Evolutionary conservation across 2,329 filamentous ascomycete species (phyloP).

Genomic region (Zasmidium citrigriseum): DNA sequence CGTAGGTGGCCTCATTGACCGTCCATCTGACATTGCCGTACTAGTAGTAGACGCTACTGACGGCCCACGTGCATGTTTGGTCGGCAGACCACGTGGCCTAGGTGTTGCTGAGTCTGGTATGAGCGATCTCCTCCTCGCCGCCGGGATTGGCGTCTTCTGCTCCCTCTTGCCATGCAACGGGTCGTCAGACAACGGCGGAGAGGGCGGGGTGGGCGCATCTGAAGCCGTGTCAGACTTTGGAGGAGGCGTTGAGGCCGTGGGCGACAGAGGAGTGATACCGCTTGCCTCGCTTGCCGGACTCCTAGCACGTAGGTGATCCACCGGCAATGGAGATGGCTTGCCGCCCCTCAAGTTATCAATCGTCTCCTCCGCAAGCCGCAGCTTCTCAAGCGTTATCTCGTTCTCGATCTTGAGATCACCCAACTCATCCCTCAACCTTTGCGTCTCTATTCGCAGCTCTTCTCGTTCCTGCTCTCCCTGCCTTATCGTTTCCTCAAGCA

Average conservation of each 20-base stretch:
- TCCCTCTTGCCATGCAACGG: conserved; percentile 57
- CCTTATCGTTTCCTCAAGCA: conserved; percentile 95
- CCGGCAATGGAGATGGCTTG: conserved; percentile 52
- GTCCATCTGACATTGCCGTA: conserved; percentile 27
- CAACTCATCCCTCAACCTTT: conserved; percentile 85
- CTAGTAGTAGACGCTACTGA: conserved; percentile 48
- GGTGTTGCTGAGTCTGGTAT: conserved; percentile 57
- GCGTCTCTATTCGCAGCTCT: conserved; percentile 81
- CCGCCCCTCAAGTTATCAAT: conserved; percentile 52
- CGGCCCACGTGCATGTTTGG: conserved; percentile 56
- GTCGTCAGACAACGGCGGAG: conserved; percentile 87
- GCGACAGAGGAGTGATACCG: conserved; percentile 81
- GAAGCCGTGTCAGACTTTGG: conserved; percentile 66
- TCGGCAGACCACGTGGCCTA: conserved; percentile 49
- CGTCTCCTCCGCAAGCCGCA: conserved; percentile 67
- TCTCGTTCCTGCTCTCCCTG: conserved; percentile 91
- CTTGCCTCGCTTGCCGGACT: conserved; percentile 52
- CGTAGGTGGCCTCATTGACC: conserved; percentile 40
- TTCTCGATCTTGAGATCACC: conserved; percentile 92
- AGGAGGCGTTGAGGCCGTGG: conserved; percentile 85
- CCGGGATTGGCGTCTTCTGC: conserved; percentile 42
- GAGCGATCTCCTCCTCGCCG: conserved; percentile 44
- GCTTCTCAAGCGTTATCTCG: conserved; percentile 91
- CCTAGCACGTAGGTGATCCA: conserved; percentile 46
- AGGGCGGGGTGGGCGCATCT: conserved; percentile 79